Evolutionary conservation across 2,329 filamentous ascomycete species (phyloP), one percentile per base, ranked within the genome.

Genomic region (Annulohypoxylon truncatum): DNA sequence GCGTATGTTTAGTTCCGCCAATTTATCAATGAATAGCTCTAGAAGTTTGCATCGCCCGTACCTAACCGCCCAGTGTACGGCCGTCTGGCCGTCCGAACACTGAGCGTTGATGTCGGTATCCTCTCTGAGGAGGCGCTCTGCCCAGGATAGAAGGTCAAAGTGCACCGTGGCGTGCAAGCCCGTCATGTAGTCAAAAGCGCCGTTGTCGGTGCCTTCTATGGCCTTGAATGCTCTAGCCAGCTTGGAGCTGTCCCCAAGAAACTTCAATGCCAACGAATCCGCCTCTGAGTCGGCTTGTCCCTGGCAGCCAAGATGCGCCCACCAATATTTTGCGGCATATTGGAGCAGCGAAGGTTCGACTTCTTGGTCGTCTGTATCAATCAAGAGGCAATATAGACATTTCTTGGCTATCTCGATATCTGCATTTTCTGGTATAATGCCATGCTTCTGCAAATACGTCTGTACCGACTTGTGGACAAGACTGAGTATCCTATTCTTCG

Each of bases 261-360:
- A 48, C n/a, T 29, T 15, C 46, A 48, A 48, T 13, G 24, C 29
- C 24, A 48, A 48, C 20, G 46, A 48, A 8, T 48, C 46, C 24
- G 46, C 46, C 46, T 48, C 46, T 24, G 46, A 15, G 24, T 48
- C 46, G 8, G 7, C 10, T 48, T 48, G 28, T 31, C 10, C 24
- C n/a, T 29, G 46, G 46, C 22, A 24, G 46, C 24, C 20, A 29
- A 48, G 20, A 29, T 48, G 46, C n/a, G 46, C 46, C 46, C 46
- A 48, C 46, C 46, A 48, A 48, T 48, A 48, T 24, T 48, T 48
- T n/a, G 46, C 46, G 20, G 46, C 22, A 18, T 48, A 48, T 48
- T 29, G 4, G 20, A 48, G 46, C 46, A 48, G 12, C 24, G 46
- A 13, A 18, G 7, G 24, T 28, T 48, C 22, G 24, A 13, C 46